Evolutionary conservation across 1,284 basidiomycete genomes (phyloP).

Genomic region (Sporisorium exsertum): DNA sequence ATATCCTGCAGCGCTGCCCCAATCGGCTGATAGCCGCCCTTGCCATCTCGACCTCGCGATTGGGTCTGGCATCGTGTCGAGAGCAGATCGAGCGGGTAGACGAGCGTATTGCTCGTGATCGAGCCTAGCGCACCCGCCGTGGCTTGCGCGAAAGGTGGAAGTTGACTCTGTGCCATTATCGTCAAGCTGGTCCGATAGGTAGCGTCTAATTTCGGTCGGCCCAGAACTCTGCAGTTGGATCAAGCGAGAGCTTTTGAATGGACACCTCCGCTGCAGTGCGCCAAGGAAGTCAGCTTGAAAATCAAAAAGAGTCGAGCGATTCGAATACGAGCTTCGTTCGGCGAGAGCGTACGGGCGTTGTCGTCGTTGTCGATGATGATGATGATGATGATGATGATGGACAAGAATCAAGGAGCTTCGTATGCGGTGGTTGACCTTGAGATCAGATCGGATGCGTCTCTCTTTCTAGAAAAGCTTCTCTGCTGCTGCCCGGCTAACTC

Average conservation of each 20-base stretch:
- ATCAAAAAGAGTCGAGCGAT: too few relatives aligned
- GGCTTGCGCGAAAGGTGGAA: constrained; percentile 71
- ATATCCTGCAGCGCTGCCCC: constrained; percentile 50
- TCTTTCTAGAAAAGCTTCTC: not conserved
- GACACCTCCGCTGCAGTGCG: not conserved
- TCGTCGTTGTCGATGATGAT: not conserved
- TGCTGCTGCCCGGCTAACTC: not conserved
- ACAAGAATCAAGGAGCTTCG: not conserved
- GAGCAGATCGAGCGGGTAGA: constrained; percentile 72
- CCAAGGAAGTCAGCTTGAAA: not conserved
- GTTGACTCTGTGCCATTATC: constrained; percentile 47
- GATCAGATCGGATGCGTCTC: not conserved
- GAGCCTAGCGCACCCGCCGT: constrained; percentile 71
- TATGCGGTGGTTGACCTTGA: not conserved
- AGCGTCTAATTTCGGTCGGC: too few relatives aligned
- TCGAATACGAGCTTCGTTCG: not conserved
- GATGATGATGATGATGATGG: not conserved
- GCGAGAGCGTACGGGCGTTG: not conserved
- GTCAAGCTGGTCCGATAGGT: not conserved
- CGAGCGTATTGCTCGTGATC: constrained; percentile 70
- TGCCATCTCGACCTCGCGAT: constrained; percentile 43
- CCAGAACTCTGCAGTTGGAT: not conserved
- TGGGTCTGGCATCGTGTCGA: constrained; percentile 70
- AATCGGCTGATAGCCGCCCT: constrained; percentile 42
- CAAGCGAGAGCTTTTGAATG: not conserved